Conservation (phyloP, 2,329 filamentous ascomycete species). For the Tolypocladium tropicale region DNA sequence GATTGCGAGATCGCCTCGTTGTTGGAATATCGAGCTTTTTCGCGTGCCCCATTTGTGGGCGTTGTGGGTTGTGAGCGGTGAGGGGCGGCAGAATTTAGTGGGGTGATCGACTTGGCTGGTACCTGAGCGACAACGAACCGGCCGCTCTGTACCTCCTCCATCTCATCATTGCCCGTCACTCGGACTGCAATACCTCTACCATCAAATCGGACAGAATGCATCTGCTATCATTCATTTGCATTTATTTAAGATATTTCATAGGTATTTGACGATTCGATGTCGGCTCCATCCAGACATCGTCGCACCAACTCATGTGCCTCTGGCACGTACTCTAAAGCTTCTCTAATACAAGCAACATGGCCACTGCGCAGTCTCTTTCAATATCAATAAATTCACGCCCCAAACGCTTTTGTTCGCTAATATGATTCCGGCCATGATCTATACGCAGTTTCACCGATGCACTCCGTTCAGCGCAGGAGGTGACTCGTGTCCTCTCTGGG, state of each 20-base stretch:
- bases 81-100: slow-evolving; percentile 21
- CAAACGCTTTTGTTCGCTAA: background rate
- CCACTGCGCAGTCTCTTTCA: background rate
- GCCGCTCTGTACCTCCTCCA: background rate
- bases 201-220: background rate
- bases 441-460: background rate
- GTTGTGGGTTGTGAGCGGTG: slow-evolving; percentile 32
- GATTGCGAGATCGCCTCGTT: slow-evolving; percentile 11
- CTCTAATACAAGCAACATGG: background rate
- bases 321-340: background rate
- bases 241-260: background rate
- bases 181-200: background rate
- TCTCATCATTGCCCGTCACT: background rate
- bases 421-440: background rate
- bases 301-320: background rate
- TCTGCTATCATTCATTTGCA: background rate
- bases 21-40: slow-evolving; percentile 34
- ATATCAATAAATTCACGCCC: background rate
- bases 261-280: background rate
- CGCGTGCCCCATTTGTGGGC: slow-evolving; percentile 30
- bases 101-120: slow-evolving; percentile 1
- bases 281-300: background rate
- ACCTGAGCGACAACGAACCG: background rate
- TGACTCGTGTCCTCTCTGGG: background rate
- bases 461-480: background rate